A percentile compares a stretch with the other conserved stretches of the same genome.
These are phyloP conservation scores for Puccinia polysora DNA, from an alignment of 1,284 basidiomycete species.

Conservation along the genomic window DNA sequence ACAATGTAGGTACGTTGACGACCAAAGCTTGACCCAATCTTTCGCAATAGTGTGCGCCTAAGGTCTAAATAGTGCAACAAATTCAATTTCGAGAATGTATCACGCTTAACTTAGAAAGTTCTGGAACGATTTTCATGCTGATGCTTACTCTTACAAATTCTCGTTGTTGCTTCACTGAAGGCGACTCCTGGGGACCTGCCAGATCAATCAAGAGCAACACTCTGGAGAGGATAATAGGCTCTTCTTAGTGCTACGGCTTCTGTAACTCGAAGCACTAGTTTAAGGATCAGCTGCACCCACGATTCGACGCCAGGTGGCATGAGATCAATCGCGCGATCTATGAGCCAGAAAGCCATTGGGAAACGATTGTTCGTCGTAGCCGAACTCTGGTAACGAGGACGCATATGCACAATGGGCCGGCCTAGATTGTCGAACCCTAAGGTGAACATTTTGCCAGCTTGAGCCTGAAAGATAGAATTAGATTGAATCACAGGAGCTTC, in stretches of 20 bases:
- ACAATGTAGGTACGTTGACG: constrained; percentile 41
- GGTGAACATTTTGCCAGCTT: constrained; percentile 54
- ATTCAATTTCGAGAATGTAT: too few species aligned
- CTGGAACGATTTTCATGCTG: not conserved
- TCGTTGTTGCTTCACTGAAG: constrained; percentile 31
- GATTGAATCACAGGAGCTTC: too few species aligned
- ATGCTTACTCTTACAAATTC: constrained; percentile 39
- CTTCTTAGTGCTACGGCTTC: not conserved
- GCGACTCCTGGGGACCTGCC: constrained; percentile 39
- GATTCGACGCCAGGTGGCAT: constrained; percentile 54
- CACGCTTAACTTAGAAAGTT: too few species aligned
- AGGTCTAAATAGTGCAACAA: too few species aligned
- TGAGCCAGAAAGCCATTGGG: constrained; percentile 54
- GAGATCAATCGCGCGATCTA: constrained; percentile 54
- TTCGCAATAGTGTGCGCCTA: constrained; percentile 41
- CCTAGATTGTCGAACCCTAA: constrained; percentile 53
- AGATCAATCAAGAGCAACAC: constrained; percentile 38
- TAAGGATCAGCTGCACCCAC: not conserved
- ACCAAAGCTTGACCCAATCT: constrained; percentile 39
- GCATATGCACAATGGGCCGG: constrained; percentile 55
- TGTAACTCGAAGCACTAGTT: not conserved
- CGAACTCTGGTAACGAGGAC: constrained; percentile 52
- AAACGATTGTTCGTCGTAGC: constrained; percentile 50
- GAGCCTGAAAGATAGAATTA: constrained; percentile 48
- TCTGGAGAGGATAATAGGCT: not conserved